Evolutionary conservation across 305 asterid species (phyloP), one percentile per base, ranked within the genome.

Genomic region (Andrographis paniculata): DNA sequence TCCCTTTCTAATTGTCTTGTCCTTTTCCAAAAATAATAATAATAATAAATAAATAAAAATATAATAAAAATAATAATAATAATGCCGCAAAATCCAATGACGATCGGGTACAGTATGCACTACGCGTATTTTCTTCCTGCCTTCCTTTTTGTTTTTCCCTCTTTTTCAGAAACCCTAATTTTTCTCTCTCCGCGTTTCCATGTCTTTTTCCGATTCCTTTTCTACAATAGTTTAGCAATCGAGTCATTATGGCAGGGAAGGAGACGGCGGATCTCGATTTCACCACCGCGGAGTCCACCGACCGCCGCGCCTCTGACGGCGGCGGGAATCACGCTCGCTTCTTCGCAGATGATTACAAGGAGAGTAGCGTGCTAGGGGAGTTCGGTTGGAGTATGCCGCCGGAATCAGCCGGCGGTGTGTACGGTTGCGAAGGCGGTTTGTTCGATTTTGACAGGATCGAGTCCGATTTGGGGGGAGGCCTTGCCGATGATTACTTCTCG

Each of bases 361-460:
- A 27, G 27, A 59, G 31, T 55, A 52, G 75, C 53, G 70, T 79
- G 4, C 30, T 24, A 4, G 4, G 30, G 18, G 88, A 84, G 28
- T 80, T 80, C 41, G 88, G 83, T 3, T 84, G 94, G 94, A 73
- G 59, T 67, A 66, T 74, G 31, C 79, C 69, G 31, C 47, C 46
- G 22, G 63, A 68, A 27, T n/a, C n/a, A n/a, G 33, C 65, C 37
- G 51, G 48, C 52, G 67, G 40, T 44, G 30, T 24, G 6, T 24
- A 24, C 30, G 30, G 6, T 8, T 24, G 30, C 30, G 8, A 8
- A 3, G 8, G 30, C 30, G 64, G 44, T 43, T 56, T 56, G 14
- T 52, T 40, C 4, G 67, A 61, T 47, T 68, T 68, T 13, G 49
- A 36, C 54, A 67, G 48, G 56, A 53, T 70, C 20, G 69, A 56